phyloP scores from a whole-genome alignment of 129 eudicot species.

The Tanacetum coccineum region DNA sequence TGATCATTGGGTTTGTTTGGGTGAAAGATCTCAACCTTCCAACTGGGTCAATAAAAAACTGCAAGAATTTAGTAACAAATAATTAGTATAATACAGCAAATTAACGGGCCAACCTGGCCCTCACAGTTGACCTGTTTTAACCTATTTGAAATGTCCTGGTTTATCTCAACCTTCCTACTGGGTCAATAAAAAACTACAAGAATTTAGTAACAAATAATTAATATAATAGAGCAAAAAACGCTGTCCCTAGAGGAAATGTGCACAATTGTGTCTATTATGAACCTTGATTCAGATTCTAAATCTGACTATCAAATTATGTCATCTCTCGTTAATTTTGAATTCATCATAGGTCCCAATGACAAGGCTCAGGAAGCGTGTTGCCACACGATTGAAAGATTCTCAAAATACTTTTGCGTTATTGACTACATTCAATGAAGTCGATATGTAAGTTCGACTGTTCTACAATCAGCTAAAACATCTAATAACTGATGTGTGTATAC shows the following conservation, averaged over 20 bases:
- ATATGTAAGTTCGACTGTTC: constrained; percentile 43
- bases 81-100: too few species aligned
- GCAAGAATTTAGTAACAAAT: too few species aligned
- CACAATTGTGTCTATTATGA: not conserved
- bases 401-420: constrained; percentile 70
- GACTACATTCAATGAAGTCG: constrained; percentile 64
- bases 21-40: too few species aligned
- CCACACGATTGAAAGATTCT: constrained; percentile 63
- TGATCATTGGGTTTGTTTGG: too few species aligned
- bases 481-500: not conserved
- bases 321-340: not conserved
- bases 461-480: not conserved
- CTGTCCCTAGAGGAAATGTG: not conserved
- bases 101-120: too few species aligned
- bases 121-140: too few species aligned
- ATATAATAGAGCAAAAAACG: not conserved
- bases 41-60: too few species aligned
- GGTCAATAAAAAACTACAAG: too few species aligned
- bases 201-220: too few species aligned
- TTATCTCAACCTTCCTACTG: too few species aligned
- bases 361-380: constrained; percentile 65
- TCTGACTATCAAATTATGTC: not conserved
- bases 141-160: too few species aligned
- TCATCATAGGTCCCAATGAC: constrained; percentile 65
- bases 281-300: not conserved